phyloP scores from a whole-genome alignment of 495 filamentous ascomycete species.

The Aspergillus egyptiacus region DNA sequence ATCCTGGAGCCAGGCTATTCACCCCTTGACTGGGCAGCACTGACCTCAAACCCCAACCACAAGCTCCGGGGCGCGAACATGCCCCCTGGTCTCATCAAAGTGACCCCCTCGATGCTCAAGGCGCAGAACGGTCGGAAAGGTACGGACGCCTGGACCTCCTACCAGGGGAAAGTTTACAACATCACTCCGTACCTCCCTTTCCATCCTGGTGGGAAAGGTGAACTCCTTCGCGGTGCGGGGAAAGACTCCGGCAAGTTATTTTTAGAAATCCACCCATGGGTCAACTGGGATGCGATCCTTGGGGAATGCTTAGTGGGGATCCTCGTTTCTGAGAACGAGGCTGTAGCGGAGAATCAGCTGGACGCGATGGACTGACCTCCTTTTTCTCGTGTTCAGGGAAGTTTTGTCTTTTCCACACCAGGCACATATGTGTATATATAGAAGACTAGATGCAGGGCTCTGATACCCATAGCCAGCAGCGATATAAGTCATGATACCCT shows the following conservation, averaged over 20 bases:
- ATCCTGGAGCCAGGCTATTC: slow-evolving; percentile 80
- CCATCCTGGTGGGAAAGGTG: slow-evolving; percentile 85
- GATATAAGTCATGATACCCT: slow-evolving; percentile 10
- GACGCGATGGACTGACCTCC: slow-evolving; percentile 64
- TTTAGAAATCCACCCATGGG: slow-evolving; percentile 92
- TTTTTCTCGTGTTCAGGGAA: background rate
- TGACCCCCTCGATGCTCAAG: slow-evolving; percentile 74
- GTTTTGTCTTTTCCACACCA: background rate
- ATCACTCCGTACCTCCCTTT: slow-evolving; percentile 83
- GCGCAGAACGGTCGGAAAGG: slow-evolving; percentile 71
- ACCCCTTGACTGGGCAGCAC: slow-evolving; percentile 90
- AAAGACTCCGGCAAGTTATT: slow-evolving; percentile 68
- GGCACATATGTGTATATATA: background rate
- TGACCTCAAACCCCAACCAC: slow-evolving; percentile 56
- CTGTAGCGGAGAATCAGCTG: slow-evolving; percentile 38
- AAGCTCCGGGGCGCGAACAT: slow-evolving; percentile 60
- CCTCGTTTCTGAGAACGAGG: slow-evolving; percentile 71
- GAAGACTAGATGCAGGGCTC: background rate
- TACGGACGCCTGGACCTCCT: slow-evolving; percentile 80
- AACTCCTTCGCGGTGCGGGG: slow-evolving; percentile 76
- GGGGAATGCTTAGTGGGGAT: slow-evolving; percentile 80
- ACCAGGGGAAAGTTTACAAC: slow-evolving; percentile 88
- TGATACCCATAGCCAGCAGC: background rate
- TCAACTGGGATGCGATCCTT: slow-evolving; percentile 94
- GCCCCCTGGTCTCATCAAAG: slow-evolving; percentile 49